These are phyloP conservation scores for Colletotrichum zoysiae DNA, from an alignment of 2,329 filamentous ascomycete species.

Conservation along the genomic window DNA sequence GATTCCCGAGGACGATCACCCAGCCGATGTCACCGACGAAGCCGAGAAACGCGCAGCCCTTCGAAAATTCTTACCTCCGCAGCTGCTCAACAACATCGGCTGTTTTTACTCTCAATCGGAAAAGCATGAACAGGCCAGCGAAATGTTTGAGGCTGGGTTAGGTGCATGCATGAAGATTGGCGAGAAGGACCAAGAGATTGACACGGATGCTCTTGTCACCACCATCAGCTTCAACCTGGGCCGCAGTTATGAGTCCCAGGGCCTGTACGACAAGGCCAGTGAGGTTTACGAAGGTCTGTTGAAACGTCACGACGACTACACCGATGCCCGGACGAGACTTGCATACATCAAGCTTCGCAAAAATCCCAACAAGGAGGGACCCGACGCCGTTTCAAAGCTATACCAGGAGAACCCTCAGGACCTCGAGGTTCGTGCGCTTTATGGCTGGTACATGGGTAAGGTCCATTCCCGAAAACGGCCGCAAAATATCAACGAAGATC, in stretches of 20 bases:
- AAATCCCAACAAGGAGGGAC: slow-evolving; percentile 86
- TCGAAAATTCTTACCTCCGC: slow-evolving; percentile 85
- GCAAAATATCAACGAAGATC: slow-evolving; percentile 86
- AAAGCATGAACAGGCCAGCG: slow-evolving; percentile 82
- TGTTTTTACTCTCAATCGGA: slow-evolving; percentile 94
- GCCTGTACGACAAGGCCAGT: slow-evolving; percentile 83
- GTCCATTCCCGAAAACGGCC: slow-evolving; percentile 82
- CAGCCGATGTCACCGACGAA: slow-evolving; percentile 68
- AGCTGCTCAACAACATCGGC: slow-evolving; percentile 96
- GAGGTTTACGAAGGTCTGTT: slow-evolving; percentile 90
- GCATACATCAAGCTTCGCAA: slow-evolving; percentile 90
- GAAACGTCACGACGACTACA: slow-evolving; percentile 89
- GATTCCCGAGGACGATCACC: slow-evolving; percentile 77
- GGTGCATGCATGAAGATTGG: slow-evolving; percentile 87
- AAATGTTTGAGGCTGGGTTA: slow-evolving; percentile 92
- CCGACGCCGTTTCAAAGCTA: slow-evolving; percentile 85
- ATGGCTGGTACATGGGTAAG: slow-evolving; percentile 95
- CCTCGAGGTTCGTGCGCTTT: slow-evolving; percentile 90
- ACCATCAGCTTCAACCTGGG: slow-evolving; percentile 98
- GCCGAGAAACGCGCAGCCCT: slow-evolving; percentile 71
- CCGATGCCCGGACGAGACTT: slow-evolving; percentile 87
- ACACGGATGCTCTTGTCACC: slow-evolving; percentile 92
- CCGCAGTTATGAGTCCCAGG: slow-evolving; percentile 89
- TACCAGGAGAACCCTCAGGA: slow-evolving; percentile 88
- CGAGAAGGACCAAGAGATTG: slow-evolving; percentile 79